Base-by-base conservation (phyloP, 139 green algal genomes). In the Dunaliella primolecta region DNA sequence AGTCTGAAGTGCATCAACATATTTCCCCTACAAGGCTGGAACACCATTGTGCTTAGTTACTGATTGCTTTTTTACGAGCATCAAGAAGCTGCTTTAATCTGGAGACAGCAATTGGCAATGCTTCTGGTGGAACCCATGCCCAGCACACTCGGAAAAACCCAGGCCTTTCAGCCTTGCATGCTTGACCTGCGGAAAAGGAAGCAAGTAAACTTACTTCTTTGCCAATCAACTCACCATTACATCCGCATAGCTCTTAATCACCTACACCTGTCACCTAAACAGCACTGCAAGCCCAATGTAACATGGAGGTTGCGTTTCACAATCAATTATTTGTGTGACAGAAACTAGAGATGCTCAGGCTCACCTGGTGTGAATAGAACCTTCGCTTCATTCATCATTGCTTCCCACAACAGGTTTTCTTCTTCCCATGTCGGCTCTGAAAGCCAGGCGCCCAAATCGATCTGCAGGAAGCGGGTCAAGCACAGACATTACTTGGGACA, bases 81-180 rank as follows among this genome's bases (percentile, higher is more conserved):
- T 35, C 78, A 36, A 83, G 21, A 11, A 83, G 37, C 1, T 29
- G 1, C 3, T 27, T 38, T 3, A 93, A 84, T 1, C 93, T 81
- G 31, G 37, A 36, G 55, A 93, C 87, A 0, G 89, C 89, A 38
- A 82, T 84, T 0, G 80, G 57, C 36, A 96, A 85, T 20, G 91
- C 89, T 7, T 84, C 87, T 0, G 74, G 21, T 0, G 88, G 86
- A 29, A 93, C 82, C 89, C 91, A 95, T 2, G 94, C 94, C 87
- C 92, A 97, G 87, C 94, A 97, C 2, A 95, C 72, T 7, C 94
- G 89, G 88, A 97, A 97, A 89, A 87, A 96, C 36, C 94, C 94
- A 0, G 94, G 94, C 84, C 91, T 86, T 2, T 84, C 36, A 0
- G 89, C 92, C 80, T 95, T 91, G 80, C 92, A 97, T 31, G 83